phyloP scores from a whole-genome alignment of 495 filamentous ascomycete genomes.

The Acidiella bohemica region DNA sequence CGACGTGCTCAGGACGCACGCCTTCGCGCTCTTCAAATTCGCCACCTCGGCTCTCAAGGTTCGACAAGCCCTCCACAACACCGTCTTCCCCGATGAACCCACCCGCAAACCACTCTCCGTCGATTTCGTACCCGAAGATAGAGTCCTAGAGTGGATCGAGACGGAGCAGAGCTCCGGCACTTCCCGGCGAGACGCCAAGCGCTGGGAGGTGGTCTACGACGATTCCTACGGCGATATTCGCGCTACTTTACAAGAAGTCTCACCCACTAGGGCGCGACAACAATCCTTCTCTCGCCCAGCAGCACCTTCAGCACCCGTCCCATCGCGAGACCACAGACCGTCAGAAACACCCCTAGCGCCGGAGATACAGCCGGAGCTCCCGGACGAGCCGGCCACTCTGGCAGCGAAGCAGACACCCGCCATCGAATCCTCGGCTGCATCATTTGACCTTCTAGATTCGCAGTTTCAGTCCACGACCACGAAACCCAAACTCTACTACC shows the following conservation, averaged over 20 bases:
- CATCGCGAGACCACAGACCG: conserved; percentile 18
- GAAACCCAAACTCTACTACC: conserved; percentile 59
- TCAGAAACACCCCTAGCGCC: conserved; percentile 13
- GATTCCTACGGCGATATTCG: neutral
- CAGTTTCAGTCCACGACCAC: conserved; percentile 48
- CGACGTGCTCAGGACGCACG: conserved; percentile 77
- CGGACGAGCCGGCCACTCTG: neutral
- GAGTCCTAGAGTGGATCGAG: conserved; percentile 59
- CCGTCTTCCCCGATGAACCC: conserved; percentile 75
- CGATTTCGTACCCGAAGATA: conserved; percentile 76
- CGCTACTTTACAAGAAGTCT: neutral
- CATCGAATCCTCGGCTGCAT: neutral
- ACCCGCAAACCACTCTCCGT: conserved; percentile 75
- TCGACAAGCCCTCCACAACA: conserved; percentile 59
- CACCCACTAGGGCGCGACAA: neutral
- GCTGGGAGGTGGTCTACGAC: conserved; percentile 64
- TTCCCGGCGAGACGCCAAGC: conserved; percentile 35
- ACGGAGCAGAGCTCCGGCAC: conserved; percentile 42
- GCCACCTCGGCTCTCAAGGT: conserved; percentile 63
- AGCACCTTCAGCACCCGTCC: conserved; percentile 26
- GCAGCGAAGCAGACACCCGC: neutral
- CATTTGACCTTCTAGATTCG: conserved; percentile 36
- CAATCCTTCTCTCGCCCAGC: neutral
- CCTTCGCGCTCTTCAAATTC: conserved; percentile 57
- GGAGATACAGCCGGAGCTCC: conserved; percentile 15